Conservation (phyloP, 768 basidiomycete genomes). For the Ramaria rubella region DNA sequence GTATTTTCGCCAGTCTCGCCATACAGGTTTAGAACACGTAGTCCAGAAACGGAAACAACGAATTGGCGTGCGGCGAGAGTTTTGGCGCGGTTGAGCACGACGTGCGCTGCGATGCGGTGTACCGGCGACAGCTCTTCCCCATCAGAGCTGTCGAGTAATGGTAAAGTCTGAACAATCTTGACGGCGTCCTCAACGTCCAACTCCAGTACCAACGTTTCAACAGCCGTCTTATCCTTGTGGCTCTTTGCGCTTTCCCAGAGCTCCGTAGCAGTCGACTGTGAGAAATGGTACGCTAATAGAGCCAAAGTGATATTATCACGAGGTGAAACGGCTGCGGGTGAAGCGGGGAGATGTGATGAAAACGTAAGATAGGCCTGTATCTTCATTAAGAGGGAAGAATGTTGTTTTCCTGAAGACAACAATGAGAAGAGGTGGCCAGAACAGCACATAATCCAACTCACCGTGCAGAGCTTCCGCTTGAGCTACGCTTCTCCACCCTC, state of each 20-base stretch:
- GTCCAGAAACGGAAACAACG: constrained; percentile 35
- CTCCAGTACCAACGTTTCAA: constrained; percentile 51
- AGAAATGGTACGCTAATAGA: constrained; percentile 44
- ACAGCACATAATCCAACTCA: constrained; percentile 14
- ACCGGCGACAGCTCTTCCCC: neutral
- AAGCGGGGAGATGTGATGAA: constrained; percentile 34
- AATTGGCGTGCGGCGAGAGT: constrained; percentile 51
- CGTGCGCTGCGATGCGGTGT: constrained; percentile 34
- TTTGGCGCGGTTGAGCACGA: constrained; percentile 48
- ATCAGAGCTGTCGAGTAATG: constrained; percentile 3
- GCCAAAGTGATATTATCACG: constrained; percentile 53
- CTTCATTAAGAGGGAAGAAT: neutral
- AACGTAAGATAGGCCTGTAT: constrained; percentile 9
- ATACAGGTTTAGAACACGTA: constrained; percentile 13
- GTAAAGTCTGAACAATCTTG: constrained; percentile 16
- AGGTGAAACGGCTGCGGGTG: constrained; percentile 28
- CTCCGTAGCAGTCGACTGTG: constrained; percentile 35
- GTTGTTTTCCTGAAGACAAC: neutral
- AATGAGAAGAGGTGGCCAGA: neutral
- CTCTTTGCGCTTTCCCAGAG: constrained; percentile 37
- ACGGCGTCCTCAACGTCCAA: constrained; percentile 51
- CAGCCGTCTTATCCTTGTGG: constrained; percentile 25
- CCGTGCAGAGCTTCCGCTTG: constrained; percentile 39
- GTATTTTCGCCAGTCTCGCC: constrained; percentile 19
- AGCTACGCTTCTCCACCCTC: constrained; percentile 46